phyloP scores from a whole-genome alignment of 331 rosid species.

The Cydonia oblonga region DNA sequence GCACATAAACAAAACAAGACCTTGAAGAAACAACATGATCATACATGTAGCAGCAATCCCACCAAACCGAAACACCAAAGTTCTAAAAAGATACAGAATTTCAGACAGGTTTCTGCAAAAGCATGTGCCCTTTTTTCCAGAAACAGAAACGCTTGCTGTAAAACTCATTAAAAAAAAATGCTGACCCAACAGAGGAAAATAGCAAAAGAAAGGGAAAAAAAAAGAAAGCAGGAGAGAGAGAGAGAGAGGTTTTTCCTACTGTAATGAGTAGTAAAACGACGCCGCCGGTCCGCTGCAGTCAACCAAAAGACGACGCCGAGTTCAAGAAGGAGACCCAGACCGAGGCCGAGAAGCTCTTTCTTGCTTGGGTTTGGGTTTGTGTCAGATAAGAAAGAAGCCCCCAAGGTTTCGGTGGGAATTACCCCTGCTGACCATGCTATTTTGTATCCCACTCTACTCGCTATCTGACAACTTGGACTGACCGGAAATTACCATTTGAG shows the following conservation, averaged over 20 bases:
- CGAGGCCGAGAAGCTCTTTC: slow-evolving; percentile 1
- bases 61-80: not conserved
- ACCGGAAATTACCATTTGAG: not conserved
- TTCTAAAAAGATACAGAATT: not conserved
- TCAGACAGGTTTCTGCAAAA: not conserved
- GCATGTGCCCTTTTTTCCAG: not conserved
- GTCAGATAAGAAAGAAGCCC: slow-evolving; percentile 10
- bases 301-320: slow-evolving; percentile 20
- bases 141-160: not conserved
- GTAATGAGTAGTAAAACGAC: slow-evolving; percentile 2
- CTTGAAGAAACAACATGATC: not conserved
- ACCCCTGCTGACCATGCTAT: not conserved
- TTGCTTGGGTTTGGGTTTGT: not conserved
- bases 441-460: not conserved
- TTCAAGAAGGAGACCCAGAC: slow-evolving; percentile 14
- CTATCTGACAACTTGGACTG: not conserved
- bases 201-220: not conserved
- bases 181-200: not conserved
- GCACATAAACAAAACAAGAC: not conserved
- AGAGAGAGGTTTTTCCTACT: not conserved
- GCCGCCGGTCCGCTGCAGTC: slow-evolving; percentile 26
- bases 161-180: not conserved
- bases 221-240: not conserved
- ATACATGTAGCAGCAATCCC: slow-evolving; percentile 2
- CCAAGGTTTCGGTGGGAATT: not conserved